Base-by-base conservation (phyloP, 2,329 filamentous ascomycete genomes). In the Myriosclerotinia curreyana region DNA sequence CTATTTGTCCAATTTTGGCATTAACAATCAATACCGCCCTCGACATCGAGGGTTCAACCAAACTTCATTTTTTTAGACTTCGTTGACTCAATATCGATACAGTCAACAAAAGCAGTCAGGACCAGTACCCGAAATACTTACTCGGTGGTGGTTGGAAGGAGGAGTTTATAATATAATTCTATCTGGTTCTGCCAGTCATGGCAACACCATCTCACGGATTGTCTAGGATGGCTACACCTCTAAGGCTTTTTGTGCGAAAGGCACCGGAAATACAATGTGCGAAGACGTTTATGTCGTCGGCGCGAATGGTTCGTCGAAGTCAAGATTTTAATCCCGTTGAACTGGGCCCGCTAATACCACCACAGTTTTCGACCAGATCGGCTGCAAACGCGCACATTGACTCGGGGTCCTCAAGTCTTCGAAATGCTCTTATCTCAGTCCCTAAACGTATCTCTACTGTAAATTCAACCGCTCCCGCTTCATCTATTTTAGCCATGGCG, bases 391-490 rank as follows among this genome's bases (percentile, higher is more conserved):
- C 54, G 14, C 58, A 66, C 28, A 66, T 60, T 1, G 34, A 25
- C 28, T 42, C 61, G 17, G 31, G 28, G 17, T 40, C 31, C 28
- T 22, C 44, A 28, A 40, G 34, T 31, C 44, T 49, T 58, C 61
- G 44, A 50, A 17, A 49, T n/a, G 31, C n/a, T 15, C 49, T 40
- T 15, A 28, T 40, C 36, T 58, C 42, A 7, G 25, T 9, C 15
- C 12, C 44, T 11, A 63, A 49, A 31, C 44, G 42, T 50, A 38
- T 71, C 28, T 65, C 67, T 50, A 67, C 67, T 34, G 68, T 67
- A 34, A 72, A 69, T 62, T 68, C 70, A 2, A 66, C 69, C 31
- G 48, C 58, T 44, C 66, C 67, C 12, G 65, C 66, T 22, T 46
- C 59, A 31, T 34, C 49, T n/a, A 65, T 61, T 20, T 66, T 67